phyloP scores from a whole-genome alignment of 768 basidiomycete species.

The Lentinula lateritia region DNA sequence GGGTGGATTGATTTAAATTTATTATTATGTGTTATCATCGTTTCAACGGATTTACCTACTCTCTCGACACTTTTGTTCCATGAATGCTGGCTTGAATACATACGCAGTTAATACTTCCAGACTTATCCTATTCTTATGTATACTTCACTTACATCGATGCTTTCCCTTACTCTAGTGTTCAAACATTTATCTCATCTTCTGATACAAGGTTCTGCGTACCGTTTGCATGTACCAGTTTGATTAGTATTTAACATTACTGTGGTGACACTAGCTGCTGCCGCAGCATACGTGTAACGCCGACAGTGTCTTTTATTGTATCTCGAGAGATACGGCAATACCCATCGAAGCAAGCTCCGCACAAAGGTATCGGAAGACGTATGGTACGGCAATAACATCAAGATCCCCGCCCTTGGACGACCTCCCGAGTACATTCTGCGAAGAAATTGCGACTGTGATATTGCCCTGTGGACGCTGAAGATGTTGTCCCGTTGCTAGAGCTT shows the following conservation, averaged over 20 bases:
- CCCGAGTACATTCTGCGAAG: slow-evolving; percentile 62
- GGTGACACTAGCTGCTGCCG: background rate
- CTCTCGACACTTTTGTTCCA: background rate
- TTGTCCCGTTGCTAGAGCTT: slow-evolving; percentile 53
- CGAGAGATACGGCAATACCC: slow-evolving; percentile 90
- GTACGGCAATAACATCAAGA: slow-evolving; percentile 92
- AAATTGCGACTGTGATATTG: slow-evolving; percentile 61
- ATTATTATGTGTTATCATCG: background rate
- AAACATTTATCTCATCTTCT: too few relatives aligned
- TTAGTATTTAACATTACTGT: background rate
- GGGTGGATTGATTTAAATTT: background rate
- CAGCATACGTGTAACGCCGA: background rate
- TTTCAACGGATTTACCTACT: background rate
- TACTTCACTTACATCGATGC: background rate
- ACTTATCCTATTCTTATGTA: background rate
- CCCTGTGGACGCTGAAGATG: slow-evolving; percentile 34
- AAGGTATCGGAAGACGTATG: slow-evolving; percentile 91
- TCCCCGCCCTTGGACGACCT: slow-evolving; percentile 64
- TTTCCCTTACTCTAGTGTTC: background rate
- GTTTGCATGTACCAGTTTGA: too few relatives aligned
- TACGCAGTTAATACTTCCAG: background rate
- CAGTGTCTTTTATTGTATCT: slow-evolving; percentile 37
- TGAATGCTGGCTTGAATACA: background rate
- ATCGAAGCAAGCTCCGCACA: slow-evolving; percentile 97
- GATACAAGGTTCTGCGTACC: too few relatives aligned